These are phyloP conservation scores for Nicotiana undulata DNA, from an alignment of 257 asterid genomes.

Conservation along the genomic window DNA sequence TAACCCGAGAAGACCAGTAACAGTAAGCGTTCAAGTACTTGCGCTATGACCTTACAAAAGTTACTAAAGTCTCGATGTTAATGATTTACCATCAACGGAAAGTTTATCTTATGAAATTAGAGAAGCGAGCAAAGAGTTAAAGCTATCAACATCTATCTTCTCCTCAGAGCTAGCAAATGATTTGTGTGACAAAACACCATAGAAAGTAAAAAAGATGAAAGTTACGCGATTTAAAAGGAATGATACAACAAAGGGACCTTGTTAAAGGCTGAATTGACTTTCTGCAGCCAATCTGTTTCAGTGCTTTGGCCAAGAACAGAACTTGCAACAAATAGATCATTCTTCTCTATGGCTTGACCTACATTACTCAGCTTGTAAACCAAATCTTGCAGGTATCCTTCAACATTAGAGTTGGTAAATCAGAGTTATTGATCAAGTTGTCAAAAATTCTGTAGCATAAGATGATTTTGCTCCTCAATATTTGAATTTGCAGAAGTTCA, in stretches of 20 bases:
- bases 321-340: too few relatives aligned
- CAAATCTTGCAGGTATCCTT: too few relatives aligned
- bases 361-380: too few relatives aligned
- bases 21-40: too few relatives aligned
- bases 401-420: too few relatives aligned
- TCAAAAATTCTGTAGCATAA: too few relatives aligned
- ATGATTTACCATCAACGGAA: neutral
- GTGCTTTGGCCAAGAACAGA: slow-evolving; percentile 57
- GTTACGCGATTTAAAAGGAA: neutral
- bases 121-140: slow-evolving; percentile 50
- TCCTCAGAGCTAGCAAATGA: slow-evolving; percentile 51
- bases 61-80: neutral
- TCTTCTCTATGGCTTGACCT: too few relatives aligned
- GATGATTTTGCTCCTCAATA: neutral
- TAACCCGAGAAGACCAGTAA: too few relatives aligned
- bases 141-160: slow-evolving; percentile 53
- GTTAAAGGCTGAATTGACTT: slow-evolving; percentile 55
- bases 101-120: slow-evolving; percentile 64
- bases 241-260: slow-evolving; percentile 36
- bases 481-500: too few relatives aligned
- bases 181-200: neutral
- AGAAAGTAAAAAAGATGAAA: neutral
- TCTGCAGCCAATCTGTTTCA: slow-evolving; percentile 64
- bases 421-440: too few relatives aligned
- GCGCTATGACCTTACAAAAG: too few relatives aligned